Base-by-base conservation (phyloP, 495 filamentous ascomycete species). In the Annulohypoxylon bovei region DNA sequence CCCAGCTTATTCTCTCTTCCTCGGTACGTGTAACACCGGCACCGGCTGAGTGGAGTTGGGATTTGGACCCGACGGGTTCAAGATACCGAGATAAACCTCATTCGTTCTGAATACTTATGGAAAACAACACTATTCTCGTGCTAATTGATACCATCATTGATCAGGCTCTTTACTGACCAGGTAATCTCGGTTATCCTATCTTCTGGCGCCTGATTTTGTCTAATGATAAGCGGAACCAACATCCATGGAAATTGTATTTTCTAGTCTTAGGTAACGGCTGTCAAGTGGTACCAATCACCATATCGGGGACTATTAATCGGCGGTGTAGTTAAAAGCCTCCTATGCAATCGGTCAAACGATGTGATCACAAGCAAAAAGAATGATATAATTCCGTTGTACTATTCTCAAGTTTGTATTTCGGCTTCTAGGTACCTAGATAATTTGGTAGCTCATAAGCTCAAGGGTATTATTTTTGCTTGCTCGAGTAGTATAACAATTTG, bases 21-120 rank as follows among this genome's bases (percentile, higher is more conserved):
- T 64, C 69, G 64, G 69, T 25, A 49, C 28, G 55, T 65, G 50
- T 35, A 49, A 56, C 55, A 18, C 44, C 62, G 37, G 61, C 46
- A 56, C 33, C 50, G 47, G 30, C 23, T 62, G 9, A 14, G 67
- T 53, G 46, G 61, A 60, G 46, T 63, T 61, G 18, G 39, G 23
- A 55, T 25, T 56, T 59, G 12, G 60, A 60, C 46, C 54, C 61
- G 54, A 65, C 40, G 12, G 50, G 57, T 37, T 52, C 32, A 23
- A 59, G 8, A 28, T 67, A 22, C 35, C 30, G 40, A 52, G 25
- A 52, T 16, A 37, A 39, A 55, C 52, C 33, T 54, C 25, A 30
- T 63, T 18, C 27, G 28, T 65, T 6, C 4, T 58, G 39, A 22
- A 12, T 25, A 14, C 20, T 33, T 9, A 22, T 46, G 8, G 25